A percentile compares a stretch with the other conserved stretches of the same genome.
These are phyloP conservation scores for Apiospora rasikravindrae DNA, from an alignment of 2,329 filamentous ascomycete genomes.

Conservation along the genomic window DNA sequence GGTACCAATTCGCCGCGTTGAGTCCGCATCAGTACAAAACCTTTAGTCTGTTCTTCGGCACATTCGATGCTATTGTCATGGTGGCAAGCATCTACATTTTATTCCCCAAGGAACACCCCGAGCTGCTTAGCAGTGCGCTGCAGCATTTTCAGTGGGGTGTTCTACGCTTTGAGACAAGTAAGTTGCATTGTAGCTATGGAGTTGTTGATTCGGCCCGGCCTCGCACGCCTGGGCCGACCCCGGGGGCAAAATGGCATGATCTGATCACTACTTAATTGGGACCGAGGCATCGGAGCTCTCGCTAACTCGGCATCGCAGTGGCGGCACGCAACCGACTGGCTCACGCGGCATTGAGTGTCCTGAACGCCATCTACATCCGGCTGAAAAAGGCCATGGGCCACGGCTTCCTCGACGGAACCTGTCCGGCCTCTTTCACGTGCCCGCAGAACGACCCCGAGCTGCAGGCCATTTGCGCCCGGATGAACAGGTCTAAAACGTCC, in stretches of 20 bases:
- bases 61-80: conserved; percentile 67
- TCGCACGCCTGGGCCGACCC: not conserved
- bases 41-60: conserved; percentile 65
- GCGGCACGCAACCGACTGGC: conserved; percentile 58
- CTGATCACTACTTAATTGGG: not conserved
- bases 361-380: conserved; percentile 59
- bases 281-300: not conserved
- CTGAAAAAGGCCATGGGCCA: conserved; percentile 56
- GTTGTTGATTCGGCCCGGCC: conserved; percentile 12
- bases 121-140: conserved; percentile 51
- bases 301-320: conserved; percentile 36
- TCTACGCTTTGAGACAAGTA: conserved; percentile 59
- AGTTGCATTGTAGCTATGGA: conserved; percentile 7
- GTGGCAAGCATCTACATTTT: conserved; percentile 66
- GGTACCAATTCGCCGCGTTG: conserved; percentile 53
- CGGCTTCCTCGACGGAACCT: conserved; percentile 31
- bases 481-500: not conserved
- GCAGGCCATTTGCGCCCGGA: conserved; percentile 1
- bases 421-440: conserved; percentile 23
- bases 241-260: not conserved
- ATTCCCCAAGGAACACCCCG: conserved; percentile 60
- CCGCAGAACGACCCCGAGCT: conserved; percentile 2
- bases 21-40: conserved; percentile 58
- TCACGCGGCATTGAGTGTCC: conserved; percentile 57
- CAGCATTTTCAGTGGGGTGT: conserved; percentile 66